Percentiles rank a stretch among this genome's conserved stretches.
Conservation (phyloP, 768 basidiomycete genomes). For the Rhizopogon salebrosus region DNA sequence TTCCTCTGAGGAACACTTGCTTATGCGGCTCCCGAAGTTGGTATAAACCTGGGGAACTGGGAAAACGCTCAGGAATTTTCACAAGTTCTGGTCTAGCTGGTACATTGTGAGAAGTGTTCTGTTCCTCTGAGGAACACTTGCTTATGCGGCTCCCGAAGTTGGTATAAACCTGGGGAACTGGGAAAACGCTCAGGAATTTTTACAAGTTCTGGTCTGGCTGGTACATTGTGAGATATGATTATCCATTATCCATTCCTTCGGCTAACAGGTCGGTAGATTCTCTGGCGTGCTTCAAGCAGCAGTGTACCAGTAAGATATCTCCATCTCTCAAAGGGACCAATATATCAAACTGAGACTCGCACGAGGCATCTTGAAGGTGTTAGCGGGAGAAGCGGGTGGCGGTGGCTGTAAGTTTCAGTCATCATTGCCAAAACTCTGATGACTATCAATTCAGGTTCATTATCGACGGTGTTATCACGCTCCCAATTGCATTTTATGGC, state of each 20-base stretch:
- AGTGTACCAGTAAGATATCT: constrained; percentile 44
- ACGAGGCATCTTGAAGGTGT: constrained; percentile 47
- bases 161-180: constrained; percentile 68
- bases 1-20: neutral
- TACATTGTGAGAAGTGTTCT: constrained; percentile 47
- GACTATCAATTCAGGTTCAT: constrained; percentile 42
- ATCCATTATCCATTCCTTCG: neutral
- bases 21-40: constrained; percentile 34
- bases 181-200: constrained; percentile 72
- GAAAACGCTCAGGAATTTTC: constrained; percentile 69
- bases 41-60: constrained; percentile 68
- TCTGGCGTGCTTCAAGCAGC: constrained; percentile 62
- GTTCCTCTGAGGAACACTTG: neutral
- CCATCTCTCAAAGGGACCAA: neutral
- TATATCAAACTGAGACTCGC: neutral
- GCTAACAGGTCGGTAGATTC: constrained; percentile 36
- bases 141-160: constrained; percentile 30
- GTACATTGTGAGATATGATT: constrained; percentile 51
- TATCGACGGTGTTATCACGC: constrained; percentile 65
- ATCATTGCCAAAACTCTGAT: neutral
- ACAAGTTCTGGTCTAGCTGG: constrained; percentile 58
- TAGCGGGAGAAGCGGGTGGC: constrained; percentile 57
- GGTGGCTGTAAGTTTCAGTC: constrained; percentile 49
- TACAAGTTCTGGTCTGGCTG: constrained; percentile 55
- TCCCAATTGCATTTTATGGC: constrained; percentile 68